phyloP scores from a whole-genome alignment of 129 eudicot species.

The Deinandra increscens region DNA sequence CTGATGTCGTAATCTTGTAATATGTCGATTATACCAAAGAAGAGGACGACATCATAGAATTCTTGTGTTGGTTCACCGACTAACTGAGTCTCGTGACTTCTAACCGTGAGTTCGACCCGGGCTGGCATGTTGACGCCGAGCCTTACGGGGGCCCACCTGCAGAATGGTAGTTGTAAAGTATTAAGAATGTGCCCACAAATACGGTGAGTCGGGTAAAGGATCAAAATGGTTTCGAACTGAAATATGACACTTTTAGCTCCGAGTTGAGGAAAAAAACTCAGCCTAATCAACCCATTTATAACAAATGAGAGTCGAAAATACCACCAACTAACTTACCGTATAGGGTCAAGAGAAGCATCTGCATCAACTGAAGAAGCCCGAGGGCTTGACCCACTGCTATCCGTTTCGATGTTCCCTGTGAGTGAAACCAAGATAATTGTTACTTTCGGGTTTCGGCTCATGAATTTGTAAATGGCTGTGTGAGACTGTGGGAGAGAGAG shows the following conservation, averaged over 20 bases:
- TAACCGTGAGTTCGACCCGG: constrained; percentile 50
- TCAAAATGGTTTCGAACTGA: not conserved
- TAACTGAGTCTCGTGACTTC: constrained; percentile 50
- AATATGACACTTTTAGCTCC: not conserved
- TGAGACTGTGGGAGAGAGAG: not conserved
- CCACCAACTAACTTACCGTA: constrained; percentile 32
- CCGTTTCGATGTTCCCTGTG: constrained; percentile 38
- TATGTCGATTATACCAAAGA: constrained; percentile 77
- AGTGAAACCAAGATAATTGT: constrained; percentile 1
- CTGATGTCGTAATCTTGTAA: constrained; percentile 83
- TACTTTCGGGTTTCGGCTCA: constrained; percentile 1
- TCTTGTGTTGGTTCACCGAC: constrained; percentile 73
- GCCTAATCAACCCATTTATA: not conserved
- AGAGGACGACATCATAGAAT: constrained; percentile 47
- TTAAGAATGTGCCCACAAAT: not conserved
- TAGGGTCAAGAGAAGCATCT: constrained; percentile 40
- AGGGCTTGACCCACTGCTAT: constrained; percentile 42
- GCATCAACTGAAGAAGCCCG: constrained; percentile 48
- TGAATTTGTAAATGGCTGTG: not conserved
- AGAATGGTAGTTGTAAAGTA: constrained; percentile 1
- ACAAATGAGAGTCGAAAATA: not conserved
- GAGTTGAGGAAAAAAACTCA: not conserved
- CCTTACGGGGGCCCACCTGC: constrained; percentile 54
- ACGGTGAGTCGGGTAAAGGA: not conserved
- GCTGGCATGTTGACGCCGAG: constrained; percentile 69